phyloP scores from a whole-genome alignment of 2,329 filamentous ascomycete species.

The Lasiodiplodia theobromae region DNA sequence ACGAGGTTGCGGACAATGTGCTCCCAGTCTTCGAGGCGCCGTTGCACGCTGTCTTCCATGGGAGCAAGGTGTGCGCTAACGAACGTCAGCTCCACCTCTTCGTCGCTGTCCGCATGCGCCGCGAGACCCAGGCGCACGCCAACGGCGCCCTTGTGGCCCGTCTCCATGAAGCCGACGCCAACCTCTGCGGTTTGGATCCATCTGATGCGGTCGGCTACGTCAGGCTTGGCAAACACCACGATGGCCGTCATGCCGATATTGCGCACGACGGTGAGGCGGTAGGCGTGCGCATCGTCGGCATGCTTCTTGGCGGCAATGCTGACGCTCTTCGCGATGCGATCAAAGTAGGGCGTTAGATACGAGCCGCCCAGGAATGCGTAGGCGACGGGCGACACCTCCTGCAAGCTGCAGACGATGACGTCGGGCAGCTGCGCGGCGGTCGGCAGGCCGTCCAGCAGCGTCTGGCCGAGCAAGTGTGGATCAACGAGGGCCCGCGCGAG shows the following conservation, averaged over 20 bases:
- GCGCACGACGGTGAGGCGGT: conserved; percentile 72
- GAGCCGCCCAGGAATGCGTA: conserved; percentile 86
- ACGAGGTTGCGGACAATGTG: conserved; percentile 80
- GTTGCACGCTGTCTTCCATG: conserved; percentile 78
- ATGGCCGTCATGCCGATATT: conserved; percentile 91
- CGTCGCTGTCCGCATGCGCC: conserved; percentile 40
- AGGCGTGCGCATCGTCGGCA: conserved; percentile 56
- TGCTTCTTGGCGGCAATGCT: conserved; percentile 67
- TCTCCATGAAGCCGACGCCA: conserved; percentile 83
- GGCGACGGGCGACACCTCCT: conserved; percentile 87
- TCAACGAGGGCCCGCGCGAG: conserved; percentile 78
- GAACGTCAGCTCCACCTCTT: conserved; percentile 75
- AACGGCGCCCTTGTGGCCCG: conserved; percentile 96
- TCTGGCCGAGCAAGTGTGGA: conserved; percentile 67
- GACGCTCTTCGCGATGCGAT: conserved; percentile 74
- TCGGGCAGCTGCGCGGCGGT: conserved; percentile 64
- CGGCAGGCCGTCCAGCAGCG: conserved; percentile 46
- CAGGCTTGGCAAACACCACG: conserved; percentile 78
- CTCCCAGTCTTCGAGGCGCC: conserved; percentile 88
- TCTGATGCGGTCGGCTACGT: conserved; percentile 63
- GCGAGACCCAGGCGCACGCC: conserved; percentile 73
- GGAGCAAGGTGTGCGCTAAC: conserved; percentile 88
- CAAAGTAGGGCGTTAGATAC: conserved; percentile 77
- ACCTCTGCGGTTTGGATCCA: conserved; percentile 79
- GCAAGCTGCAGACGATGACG: conserved; percentile 73